These are phyloP conservation scores for Aspergillus sojae DNA, from an alignment of 2,329 filamentous ascomycete species.

Conservation along the genomic window DNA sequence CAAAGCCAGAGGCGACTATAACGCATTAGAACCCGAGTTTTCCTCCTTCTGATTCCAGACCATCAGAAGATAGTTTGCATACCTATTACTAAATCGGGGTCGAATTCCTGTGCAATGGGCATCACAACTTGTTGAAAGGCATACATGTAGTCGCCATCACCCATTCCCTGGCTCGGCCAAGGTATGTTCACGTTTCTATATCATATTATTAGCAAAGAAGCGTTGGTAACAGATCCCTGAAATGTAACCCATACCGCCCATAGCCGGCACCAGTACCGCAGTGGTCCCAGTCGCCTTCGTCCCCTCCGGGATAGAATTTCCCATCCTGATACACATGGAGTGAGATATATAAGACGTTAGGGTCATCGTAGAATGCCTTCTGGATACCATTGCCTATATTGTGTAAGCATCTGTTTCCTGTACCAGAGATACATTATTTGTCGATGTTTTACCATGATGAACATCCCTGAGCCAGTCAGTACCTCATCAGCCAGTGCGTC, in stretches of 20 bases:
- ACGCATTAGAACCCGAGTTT: constrained; percentile 15
- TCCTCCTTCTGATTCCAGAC: not conserved
- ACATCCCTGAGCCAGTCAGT: constrained; percentile 58
- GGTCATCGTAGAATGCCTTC: constrained; percentile 92
- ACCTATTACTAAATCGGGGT: constrained; percentile 87
- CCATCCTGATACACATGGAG: constrained; percentile 86
- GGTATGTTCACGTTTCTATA: constrained; percentile 67
- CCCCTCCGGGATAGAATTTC: constrained; percentile 74
- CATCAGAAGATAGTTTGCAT: constrained; percentile 22
- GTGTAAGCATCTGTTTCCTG: constrained; percentile 20
- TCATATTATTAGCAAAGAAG: constrained; percentile 15
- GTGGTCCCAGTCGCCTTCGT: constrained; percentile 61
- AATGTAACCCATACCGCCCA: constrained; percentile 51
- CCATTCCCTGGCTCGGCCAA: constrained; percentile 75
- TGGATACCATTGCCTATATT: constrained; percentile 84
- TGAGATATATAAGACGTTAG: constrained; percentile 94
- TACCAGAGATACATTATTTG: not conserved
- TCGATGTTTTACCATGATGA: constrained; percentile 57
- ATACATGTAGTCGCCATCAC: constrained; percentile 93
- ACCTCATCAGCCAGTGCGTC: not conserved
- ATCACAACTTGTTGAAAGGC: constrained; percentile 96
- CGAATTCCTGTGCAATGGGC: constrained; percentile 91
- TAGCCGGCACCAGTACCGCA: constrained; percentile 60
- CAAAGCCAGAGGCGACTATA: constrained; percentile 85
- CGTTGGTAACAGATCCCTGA: not conserved